phyloP scores from a whole-genome alignment of 768 basidiomycete genomes.

The Tephrocybe sp. region DNA sequence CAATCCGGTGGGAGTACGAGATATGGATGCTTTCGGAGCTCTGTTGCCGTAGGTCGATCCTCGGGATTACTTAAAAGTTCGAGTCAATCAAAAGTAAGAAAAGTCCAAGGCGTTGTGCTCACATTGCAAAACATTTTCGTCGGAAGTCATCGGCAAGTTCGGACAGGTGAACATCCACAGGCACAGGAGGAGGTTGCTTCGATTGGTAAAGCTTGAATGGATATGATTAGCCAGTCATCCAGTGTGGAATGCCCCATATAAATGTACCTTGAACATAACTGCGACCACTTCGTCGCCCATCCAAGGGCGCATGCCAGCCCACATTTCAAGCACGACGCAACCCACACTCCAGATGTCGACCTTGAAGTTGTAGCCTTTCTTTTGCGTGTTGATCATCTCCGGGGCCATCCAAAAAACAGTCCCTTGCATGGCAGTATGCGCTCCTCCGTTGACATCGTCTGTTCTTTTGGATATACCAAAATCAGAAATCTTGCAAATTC shows the following conservation, averaged over 20 bases:
- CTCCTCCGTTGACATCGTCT: slow-evolving; percentile 80
- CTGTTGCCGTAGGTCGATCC: slow-evolving; percentile 75
- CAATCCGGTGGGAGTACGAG: slow-evolving; percentile 69
- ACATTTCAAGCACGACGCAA: slow-evolving; percentile 99
- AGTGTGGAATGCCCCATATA: neutral
- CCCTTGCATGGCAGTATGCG: slow-evolving; percentile 92
- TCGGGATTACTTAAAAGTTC: slow-evolving; percentile 75
- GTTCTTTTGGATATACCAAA: slow-evolving; percentile 98
- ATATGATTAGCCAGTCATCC: neutral
- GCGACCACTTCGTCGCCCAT: slow-evolving; percentile 83
- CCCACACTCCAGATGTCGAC: slow-evolving; percentile 99
- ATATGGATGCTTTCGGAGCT: slow-evolving; percentile 79
- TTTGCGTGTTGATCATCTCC: slow-evolving; percentile 84
- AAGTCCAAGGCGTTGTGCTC: too few relatives aligned
- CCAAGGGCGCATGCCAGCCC: slow-evolving; percentile 96
- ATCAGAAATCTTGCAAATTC: slow-evolving; percentile 96
- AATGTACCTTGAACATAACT: slow-evolving; percentile 88
- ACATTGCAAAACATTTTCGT: slow-evolving; percentile 87
- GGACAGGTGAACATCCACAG: slow-evolving; percentile 75
- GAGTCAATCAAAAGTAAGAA: slow-evolving; percentile 7
- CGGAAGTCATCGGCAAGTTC: slow-evolving; percentile 83
- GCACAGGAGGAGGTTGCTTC: slow-evolving; percentile 85
- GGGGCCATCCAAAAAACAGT: slow-evolving; percentile 99
- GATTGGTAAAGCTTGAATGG: slow-evolving; percentile 72
- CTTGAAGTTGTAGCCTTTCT: slow-evolving; percentile 93